Evolutionary conservation across 192 early-diverging fungal species (phyloP), one percentile per base, ranked within the genome.

Genomic region (Coemansia sp.): DNA sequence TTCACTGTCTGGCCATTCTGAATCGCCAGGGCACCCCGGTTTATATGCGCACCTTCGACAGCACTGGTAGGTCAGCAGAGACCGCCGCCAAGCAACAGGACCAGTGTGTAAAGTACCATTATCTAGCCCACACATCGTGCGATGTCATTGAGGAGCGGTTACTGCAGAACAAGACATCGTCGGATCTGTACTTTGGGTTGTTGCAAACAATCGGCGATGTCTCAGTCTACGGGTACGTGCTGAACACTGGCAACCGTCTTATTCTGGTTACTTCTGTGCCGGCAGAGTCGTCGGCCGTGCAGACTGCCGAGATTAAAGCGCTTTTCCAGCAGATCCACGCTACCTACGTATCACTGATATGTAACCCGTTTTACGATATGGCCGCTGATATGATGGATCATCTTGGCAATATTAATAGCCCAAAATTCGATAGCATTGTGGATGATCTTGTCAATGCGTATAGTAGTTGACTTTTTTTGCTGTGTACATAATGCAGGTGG

Each of bases 181-280:
- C 86, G 13, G 95, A 97, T 61, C 72, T 93, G 74, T 98, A 93
- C 63, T 77, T 98, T 21, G 96, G 96, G 4, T 79, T 95, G 23
- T 72, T 98, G 54, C 93, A 92, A 62, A 88, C 92, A 4, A 90
- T 95, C 71, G 96, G 96, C 69, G 95, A 96, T 62, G 70, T 96
- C 32, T 91, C 90, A 10, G 92, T 98, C 70, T 95, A 89, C 65
- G 96, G 94, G 12, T 97, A 93, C 70, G 87, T 93, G 50, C 90
- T 92, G 69, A 96, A 95, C 72, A 97, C 96, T 2, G 85, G 89
- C 26, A 85, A 92, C 53, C 92, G 93, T 58, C 84, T 93, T 47
- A 77, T 92, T 6, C 75, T 90, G 5, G 82, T 94, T 0, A 75
- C 91, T 1, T 84, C 88, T 2, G 88, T 91, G 10, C 86, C 86